Base-by-base conservation (phyloP, 202 grass and related monocot genomes). In the Hordeum pubiflorum region DNA sequence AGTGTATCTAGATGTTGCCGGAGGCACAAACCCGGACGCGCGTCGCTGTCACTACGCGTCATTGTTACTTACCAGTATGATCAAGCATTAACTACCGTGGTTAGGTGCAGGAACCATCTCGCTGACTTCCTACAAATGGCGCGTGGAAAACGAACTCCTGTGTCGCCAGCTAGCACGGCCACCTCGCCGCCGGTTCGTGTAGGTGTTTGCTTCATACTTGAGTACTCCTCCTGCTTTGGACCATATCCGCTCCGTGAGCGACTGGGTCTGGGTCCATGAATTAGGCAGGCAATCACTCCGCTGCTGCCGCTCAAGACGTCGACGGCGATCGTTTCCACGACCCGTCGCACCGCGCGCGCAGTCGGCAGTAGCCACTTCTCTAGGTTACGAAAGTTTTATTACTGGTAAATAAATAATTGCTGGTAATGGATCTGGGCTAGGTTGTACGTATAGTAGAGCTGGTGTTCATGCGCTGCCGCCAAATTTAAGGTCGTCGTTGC, bases 211-310 rank as follows among this genome's bases (percentile, higher is more conserved):
- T 46, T 75, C 76, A 23, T 20, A 38, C 29, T 3, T 33, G 20
- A 32, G 29, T 23, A 68, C 11, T 0, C 4, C 13, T 46, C 15
- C 44, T 43, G 72, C 50, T 46, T 23, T 24, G 56, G 58, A 27
- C 10, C 9, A 5, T 37, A 32, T 63, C 60, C 13, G 13, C 3
- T 27, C 34, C 10, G 34, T 40, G 29, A 20, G 27, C 7, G 86
- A 71, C 41, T 63, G 33, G 26, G 81, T 76, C 70, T 63, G 33
- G 26, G 81, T 76, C 70, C 6, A 33, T 33, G 63, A 62, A 82
- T 72, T 85, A 78, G 72, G 82, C 72, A 82, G 72, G 48, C 80
- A 52, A 75, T 74, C 81, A 79, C 69, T 79, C 77, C 23, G 37
- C 50, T 56, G 21, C 41, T n/a, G 69, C 65, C 34, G 31, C 46